Evolutionary conservation across 176 grass and related monocot species (phyloP).

Genomic region (Oryza meyeriana): DNA sequence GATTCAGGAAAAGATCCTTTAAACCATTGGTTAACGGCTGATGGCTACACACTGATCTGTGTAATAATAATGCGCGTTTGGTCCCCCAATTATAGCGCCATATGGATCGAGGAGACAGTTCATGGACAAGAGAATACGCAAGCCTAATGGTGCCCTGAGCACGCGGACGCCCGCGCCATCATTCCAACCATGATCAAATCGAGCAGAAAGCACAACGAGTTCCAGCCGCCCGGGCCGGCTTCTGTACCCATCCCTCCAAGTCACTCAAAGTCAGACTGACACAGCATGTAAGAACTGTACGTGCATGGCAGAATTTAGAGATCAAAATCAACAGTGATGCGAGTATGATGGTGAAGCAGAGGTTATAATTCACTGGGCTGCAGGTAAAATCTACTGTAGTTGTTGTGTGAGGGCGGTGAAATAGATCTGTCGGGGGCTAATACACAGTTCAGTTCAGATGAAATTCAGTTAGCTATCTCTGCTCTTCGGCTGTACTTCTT

Average conservation of each 20-base stretch:
- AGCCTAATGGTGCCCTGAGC: constrained; percentile 44
- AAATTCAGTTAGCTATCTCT: background rate
- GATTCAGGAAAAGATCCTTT: background rate
- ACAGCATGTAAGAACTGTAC: background rate
- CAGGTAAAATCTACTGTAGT: background rate
- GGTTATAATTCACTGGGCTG: background rate
- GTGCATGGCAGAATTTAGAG: constrained; percentile 27
- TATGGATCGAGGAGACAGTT: constrained; percentile 36
- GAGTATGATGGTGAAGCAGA: background rate
- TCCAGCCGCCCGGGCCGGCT: background rate
- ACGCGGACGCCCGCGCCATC: constrained; percentile 47
- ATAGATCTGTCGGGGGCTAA: background rate
- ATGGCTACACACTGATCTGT: background rate
- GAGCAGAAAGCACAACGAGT: background rate
- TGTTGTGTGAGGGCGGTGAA: background rate
- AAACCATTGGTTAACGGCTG: constrained; percentile 22
- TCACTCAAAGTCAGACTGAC: constrained; percentile 26
- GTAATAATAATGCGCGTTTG: constrained; percentile 30
- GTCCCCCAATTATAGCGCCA: constrained; percentile 28
- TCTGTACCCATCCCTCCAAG: constrained; percentile 6
- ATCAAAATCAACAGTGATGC: constrained; percentile 5
- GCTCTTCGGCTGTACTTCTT: background rate
- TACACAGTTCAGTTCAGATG: background rate
- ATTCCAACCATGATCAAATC: constrained; percentile 28
- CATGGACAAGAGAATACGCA: constrained; percentile 10